phyloP scores from a whole-genome alignment of 164 flowering plant species.

The Brasenia schreberi region DNA sequence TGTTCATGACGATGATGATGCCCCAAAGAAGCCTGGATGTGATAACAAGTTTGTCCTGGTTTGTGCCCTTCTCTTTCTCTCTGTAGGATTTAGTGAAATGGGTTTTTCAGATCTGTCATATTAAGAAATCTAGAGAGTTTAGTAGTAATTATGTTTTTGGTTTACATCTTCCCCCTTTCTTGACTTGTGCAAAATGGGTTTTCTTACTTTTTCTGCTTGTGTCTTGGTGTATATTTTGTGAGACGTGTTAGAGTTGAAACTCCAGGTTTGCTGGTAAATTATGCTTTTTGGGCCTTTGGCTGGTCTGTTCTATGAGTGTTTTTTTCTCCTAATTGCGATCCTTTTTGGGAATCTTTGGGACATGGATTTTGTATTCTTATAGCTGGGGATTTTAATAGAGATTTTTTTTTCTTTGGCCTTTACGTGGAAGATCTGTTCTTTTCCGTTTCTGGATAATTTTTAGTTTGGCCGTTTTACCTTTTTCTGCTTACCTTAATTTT shows the following conservation, averaged over 20 bases:
- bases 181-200: no score
- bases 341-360: no score
- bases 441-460: no score
- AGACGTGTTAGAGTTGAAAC: not conserved
- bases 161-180: not conserved
- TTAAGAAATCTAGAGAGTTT: not conserved
- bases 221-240: not conserved
- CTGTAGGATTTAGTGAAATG: not conserved
- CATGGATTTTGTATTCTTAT: no score
- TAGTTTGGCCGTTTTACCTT: no score
- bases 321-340: no score
- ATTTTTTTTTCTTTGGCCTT: no score
- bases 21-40: slow-evolving; percentile 92
- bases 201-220: no score
- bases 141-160: not conserved
- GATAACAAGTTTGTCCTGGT: slow-evolving; percentile 85
- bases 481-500: no score
- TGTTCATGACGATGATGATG: slow-evolving; percentile 56
- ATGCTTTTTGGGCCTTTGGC: not conserved
- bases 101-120: not conserved
- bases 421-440: no score
- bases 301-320: no score
- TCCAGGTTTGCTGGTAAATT: not conserved
- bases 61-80: slow-evolving; percentile 4
- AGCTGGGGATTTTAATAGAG: no score